These are phyloP conservation scores for Sporothrix variecibatus DNA, from an alignment of 2,329 filamentous ascomycete genomes.

Conservation along the genomic window DNA sequence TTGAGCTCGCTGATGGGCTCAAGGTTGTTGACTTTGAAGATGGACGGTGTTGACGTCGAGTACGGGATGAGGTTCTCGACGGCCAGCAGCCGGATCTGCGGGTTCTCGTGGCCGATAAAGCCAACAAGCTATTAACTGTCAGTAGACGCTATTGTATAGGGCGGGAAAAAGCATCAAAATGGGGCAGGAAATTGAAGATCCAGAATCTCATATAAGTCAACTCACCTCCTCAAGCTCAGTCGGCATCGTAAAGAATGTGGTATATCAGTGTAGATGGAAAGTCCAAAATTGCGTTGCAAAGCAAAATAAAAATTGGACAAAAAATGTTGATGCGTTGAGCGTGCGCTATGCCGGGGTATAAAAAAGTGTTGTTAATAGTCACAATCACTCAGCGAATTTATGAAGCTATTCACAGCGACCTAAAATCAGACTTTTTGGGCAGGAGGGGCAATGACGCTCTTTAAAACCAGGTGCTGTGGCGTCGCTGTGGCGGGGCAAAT, in stretches of 20 bases:
- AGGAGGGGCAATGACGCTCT: conserved; percentile 23
- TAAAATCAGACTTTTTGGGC: conserved; percentile 22
- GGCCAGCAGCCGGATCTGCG: conserved; percentile 83
- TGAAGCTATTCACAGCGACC: conserved; percentile 27
- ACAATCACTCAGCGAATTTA: not conserved
- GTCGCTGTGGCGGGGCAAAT: conserved; percentile 23
- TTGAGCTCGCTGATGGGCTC: conserved; percentile 85
- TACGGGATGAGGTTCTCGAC: conserved; percentile 86
- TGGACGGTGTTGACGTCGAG: conserved; percentile 67
- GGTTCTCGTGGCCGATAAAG: conserved; percentile 90
- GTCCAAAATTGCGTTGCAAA: not conserved
- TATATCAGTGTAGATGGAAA: not conserved
- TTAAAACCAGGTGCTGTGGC: conserved; percentile 23
- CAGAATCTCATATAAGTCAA: not conserved
- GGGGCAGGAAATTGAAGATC: too few species aligned
- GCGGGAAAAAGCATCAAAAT: too few species aligned
- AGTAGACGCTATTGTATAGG: not conserved
- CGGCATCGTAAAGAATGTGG: conserved; percentile 56
- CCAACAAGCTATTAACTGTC: conserved; percentile 69
- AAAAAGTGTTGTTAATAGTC: not conserved
- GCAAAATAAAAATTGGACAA: not conserved
- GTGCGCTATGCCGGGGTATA: not conserved
- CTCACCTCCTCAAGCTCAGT: conserved; percentile 74
- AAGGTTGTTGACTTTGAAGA: conserved; percentile 82
- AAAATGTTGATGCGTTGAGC: not conserved